Base-by-base conservation (phyloP, 805 yeast genomes). In the Candida tibetensis region DNA sequence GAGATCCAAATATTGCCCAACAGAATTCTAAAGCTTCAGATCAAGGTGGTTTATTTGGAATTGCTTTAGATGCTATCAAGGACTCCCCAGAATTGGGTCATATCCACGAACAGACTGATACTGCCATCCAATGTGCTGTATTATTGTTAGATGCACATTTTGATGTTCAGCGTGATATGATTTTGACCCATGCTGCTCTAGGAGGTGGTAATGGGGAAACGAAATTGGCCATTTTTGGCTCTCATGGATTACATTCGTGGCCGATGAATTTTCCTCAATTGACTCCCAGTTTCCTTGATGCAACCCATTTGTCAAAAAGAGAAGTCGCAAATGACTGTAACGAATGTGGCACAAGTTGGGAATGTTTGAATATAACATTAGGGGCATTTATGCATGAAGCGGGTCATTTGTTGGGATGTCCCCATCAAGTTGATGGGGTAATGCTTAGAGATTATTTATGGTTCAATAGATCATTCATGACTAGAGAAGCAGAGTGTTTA, bases 361-460 rank as follows among this genome's bases (percentile, higher is more conserved):
- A 91, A 60, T 85, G 95, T 52, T 62, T 85, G 31, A 83, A 85
- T 42, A 75, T 91, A 26, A 86, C 96, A 1, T 56, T 86, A 50
- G 98, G 99, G 31, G 97, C 98, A 0, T 90, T 89, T 51, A 72
- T 90, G 83, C 98, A 91, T 60, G 98, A 91, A 57, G 82, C 91
- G 36, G 98, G 99, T 1, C 98, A 91, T 58, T 65, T 79, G 18
- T 67, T 91, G 29, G 96, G 96, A 0, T 85, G 91, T 46, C 97
- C 98, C 0, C 98, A 91, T 62, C 93, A 89, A 59, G 85, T 81
- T 10, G 68, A 73, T 47, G 98, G 98, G 14, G 84, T 91, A 18
- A 93, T 91, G 98, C 63, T 88, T 27, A 71, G 97, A 41, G 96
- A 85, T 41, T 93, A 90, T 56, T 70, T 81, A 15, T 77, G 82